A percentile compares a stretch with the other conserved stretches of the same genome.
phyloP scores from a whole-genome alignment of 2,329 filamentous ascomycete genomes.

The Gaeumannomyces sp. region DNA sequence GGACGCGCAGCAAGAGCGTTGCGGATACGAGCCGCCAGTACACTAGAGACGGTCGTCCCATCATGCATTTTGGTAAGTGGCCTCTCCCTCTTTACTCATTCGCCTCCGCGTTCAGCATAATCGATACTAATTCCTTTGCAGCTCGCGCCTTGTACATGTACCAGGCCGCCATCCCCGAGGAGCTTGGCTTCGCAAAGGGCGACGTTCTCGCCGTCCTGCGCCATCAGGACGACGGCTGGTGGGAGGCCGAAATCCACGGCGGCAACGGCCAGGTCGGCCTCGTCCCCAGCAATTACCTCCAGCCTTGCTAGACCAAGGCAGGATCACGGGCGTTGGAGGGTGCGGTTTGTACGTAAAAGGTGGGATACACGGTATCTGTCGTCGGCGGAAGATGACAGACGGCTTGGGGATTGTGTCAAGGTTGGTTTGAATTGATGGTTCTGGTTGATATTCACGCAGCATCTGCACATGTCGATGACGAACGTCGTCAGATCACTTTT shows the following conservation, averaged over 20 bases:
- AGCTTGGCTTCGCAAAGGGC: conserved; percentile 86
- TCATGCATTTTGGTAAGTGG: conserved; percentile 87
- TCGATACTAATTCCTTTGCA: conserved; percentile 30
- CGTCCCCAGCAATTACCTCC: conserved; percentile 64
- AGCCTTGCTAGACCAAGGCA: conserved; percentile 37
- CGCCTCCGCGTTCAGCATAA: neutral
- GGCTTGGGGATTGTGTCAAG: neutral
- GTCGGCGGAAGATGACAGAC: no score
- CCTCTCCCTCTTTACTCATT: conserved; percentile 12
- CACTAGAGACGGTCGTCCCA: conserved; percentile 77
- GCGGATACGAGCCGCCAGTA: conserved; percentile 77
- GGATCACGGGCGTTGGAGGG: neutral
- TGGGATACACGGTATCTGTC: neutral
- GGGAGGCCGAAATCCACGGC: conserved; percentile 90
- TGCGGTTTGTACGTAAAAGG: neutral
- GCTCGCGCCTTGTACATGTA: conserved; percentile 94
- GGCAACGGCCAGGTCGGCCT: conserved; percentile 53
- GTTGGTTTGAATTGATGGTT: neutral
- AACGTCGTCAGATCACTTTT: neutral
- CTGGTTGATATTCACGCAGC: neutral
- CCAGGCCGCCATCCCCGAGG: conserved; percentile 88
- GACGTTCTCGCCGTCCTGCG: conserved; percentile 84
- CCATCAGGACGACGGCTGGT: conserved; percentile 97
- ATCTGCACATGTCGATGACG: neutral
- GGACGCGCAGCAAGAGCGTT: conserved; percentile 73